Percentiles rank a stretch among this genome's conserved stretches.
Evolutionary conservation across 176 grass and related monocot species (phyloP).

Genomic region (Bolboschoenus planiculmis): DNA sequence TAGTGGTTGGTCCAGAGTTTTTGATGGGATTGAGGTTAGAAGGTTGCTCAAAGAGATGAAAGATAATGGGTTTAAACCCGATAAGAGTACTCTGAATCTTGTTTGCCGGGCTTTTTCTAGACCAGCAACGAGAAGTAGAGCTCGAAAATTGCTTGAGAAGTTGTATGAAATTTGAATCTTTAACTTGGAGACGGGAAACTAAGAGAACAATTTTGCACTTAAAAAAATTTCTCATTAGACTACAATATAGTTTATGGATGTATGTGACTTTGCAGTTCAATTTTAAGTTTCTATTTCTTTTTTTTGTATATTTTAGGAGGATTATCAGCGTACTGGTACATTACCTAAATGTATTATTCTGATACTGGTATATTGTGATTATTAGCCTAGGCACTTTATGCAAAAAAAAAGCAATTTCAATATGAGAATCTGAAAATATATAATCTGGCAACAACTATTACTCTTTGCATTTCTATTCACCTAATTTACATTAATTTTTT

Average conservation of each 20-base stretch:
- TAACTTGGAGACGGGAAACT: neutral
- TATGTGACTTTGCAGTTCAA: neutral
- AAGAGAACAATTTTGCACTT: neutral
- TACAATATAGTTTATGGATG: neutral
- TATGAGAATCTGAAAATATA: neutral
- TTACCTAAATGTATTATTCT: neutral
- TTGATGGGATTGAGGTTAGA: conserved; percentile 61
- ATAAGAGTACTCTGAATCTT: conserved; percentile 50
- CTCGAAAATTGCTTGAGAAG: conserved; percentile 46
- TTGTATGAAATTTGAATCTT: conserved; percentile 39
- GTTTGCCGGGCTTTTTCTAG: conserved; percentile 74
- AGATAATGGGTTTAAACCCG: conserved; percentile 57
- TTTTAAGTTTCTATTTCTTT: neutral
- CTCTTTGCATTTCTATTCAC: neutral
- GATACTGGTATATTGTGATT: neutral
- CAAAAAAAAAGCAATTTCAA: neutral
- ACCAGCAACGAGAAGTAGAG: conserved; percentile 46
- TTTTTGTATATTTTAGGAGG: neutral
- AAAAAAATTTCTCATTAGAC: neutral
- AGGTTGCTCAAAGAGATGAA: conserved; percentile 81
- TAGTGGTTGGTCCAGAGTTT: conserved; percentile 75
- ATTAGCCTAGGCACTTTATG: neutral
- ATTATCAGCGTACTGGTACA: neutral
- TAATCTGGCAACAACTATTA: neutral
- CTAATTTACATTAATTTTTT: neutral